Evolutionary conservation across 148 eudicot species (phyloP).

Genomic region (Arctostaphylos glauca): DNA sequence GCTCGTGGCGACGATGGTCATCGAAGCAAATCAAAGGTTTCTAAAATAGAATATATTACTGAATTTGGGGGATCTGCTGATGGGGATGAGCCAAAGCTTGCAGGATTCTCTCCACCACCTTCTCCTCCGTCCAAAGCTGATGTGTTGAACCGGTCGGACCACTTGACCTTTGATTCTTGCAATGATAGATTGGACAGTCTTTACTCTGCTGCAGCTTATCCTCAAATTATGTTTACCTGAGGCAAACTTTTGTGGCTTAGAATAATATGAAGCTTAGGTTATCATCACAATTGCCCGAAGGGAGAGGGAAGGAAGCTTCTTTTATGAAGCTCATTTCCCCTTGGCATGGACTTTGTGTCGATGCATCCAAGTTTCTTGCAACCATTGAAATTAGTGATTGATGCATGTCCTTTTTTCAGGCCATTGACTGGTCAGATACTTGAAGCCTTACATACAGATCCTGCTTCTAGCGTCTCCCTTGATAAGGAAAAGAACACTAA

Average conservation of each 20-base stretch:
- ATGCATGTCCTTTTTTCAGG: slow-evolving; percentile 74
- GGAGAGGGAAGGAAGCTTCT: slow-evolving; percentile 51
- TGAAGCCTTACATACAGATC: slow-evolving; percentile 94
- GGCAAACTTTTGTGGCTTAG: slow-evolving; percentile 53
- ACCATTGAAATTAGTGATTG: slow-evolving; percentile 23
- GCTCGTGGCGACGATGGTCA: slow-evolving; percentile 72
- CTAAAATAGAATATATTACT: slow-evolving; percentile 92
- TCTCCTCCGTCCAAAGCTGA: slow-evolving; percentile 78
- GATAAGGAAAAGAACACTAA: slow-evolving; percentile 74
- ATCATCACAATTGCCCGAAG: slow-evolving; percentile 40
- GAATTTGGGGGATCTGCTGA: slow-evolving; percentile 93
- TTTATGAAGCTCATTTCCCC: slow-evolving; percentile 46
- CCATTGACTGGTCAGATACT: slow-evolving; percentile 74
- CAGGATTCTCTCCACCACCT: slow-evolving; percentile 82
- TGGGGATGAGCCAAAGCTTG: slow-evolving; percentile 67
- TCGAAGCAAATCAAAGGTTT: slow-evolving; percentile 78
- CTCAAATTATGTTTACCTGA: slow-evolving; percentile 58
- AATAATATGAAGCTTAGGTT: slow-evolving; percentile 36
- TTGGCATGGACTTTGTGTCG: slow-evolving; percentile 37
- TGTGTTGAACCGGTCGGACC: slow-evolving; percentile 92
- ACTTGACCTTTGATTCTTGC: slow-evolving; percentile 88
- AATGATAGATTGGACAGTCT: slow-evolving; percentile 78
- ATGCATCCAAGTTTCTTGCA: slow-evolving; percentile 26
- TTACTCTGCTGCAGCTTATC: slow-evolving; percentile 70
- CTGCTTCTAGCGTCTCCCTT: slow-evolving; percentile 89